Evolutionary conservation across 2,329 filamentous ascomycete species (phyloP).

Genomic region (Pezicula radicicola): DNA sequence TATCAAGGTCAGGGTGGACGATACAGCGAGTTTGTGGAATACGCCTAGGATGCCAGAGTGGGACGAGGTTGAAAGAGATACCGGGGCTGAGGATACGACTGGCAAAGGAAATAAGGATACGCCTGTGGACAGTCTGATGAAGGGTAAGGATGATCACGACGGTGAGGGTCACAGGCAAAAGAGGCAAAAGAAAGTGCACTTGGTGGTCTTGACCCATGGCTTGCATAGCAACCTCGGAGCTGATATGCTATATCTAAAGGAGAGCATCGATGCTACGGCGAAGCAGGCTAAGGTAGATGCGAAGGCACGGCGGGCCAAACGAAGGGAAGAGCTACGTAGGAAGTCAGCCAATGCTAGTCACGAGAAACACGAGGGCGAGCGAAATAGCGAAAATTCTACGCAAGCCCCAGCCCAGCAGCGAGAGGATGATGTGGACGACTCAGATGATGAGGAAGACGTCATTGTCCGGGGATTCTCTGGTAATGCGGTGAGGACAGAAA

Average conservation of each 20-base stretch:
- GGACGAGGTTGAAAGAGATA: conserved; percentile 36
- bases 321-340: conserved; percentile 33
- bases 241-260: conserved; percentile 96
- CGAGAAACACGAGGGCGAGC: conserved; percentile 13
- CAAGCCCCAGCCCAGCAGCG: conserved; percentile 6
- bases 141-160: conserved; percentile 15
- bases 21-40: conserved; percentile 89
- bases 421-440: conserved; percentile 20
- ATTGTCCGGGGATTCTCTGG: conserved; percentile 87
- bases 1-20: conserved; percentile 74
- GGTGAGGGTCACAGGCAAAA: conserved; percentile 30
- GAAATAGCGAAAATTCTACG: conserved; percentile 14
- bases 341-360: conserved; percentile 12
- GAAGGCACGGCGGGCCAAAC: conserved; percentile 54
- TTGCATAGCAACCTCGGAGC: conserved; percentile 93
- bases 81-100: conserved; percentile 15
- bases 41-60: conserved; percentile 77
- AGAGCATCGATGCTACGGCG: conserved; percentile 86
- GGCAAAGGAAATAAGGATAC: conserved; percentile 21
- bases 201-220: conserved; percentile 91
- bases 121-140: conserved; percentile 18
- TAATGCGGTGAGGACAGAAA: conserved; percentile 88
- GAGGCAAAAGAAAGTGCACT: conserved; percentile 76
- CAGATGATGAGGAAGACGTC: conserved; percentile 71
- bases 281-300: conserved; percentile 71